These are phyloP conservation scores for Jackrogersella minutella DNA, from an alignment of 495 filamentous ascomycete species.

Conservation along the genomic window DNA sequence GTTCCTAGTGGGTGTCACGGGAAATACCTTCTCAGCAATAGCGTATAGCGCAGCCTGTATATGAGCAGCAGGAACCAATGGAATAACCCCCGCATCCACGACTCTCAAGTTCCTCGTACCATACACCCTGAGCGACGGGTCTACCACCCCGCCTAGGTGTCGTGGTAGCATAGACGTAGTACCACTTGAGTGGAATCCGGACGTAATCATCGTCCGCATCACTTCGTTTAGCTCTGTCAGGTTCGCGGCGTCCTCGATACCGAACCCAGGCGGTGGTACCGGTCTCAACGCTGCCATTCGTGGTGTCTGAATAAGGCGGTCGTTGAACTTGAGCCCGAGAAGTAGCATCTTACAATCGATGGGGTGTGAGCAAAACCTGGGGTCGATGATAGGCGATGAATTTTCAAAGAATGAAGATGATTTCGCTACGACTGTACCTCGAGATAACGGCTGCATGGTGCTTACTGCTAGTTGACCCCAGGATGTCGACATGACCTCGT, in stretches of 20 bases:
- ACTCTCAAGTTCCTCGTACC: slow-evolving; percentile 58
- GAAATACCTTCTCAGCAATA: slow-evolving; percentile 62
- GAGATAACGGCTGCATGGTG: slow-evolving; percentile 39
- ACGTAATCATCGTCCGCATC: slow-evolving; percentile 37
- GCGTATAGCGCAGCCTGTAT: slow-evolving; percentile 64
- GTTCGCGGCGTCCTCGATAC: slow-evolving; percentile 38
- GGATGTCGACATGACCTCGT: slow-evolving; percentile 53
- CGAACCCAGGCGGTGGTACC: slow-evolving; percentile 38
- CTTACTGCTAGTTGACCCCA: slow-evolving; percentile 48
- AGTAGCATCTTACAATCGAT: slow-evolving; percentile 53
- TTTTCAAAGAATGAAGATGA: slow-evolving; percentile 38
- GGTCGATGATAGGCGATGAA: slow-evolving; percentile 40
- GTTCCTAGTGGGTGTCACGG: not conserved
- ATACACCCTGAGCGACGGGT: slow-evolving; percentile 60
- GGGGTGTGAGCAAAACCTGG: slow-evolving; percentile 51
- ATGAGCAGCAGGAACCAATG: slow-evolving; percentile 63
- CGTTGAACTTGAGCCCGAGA: slow-evolving; percentile 48
- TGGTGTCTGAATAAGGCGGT: slow-evolving; percentile 45
- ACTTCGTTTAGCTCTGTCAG: slow-evolving; percentile 36
- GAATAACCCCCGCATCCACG: slow-evolving; percentile 66
- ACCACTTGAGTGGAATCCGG: slow-evolving; percentile 46
- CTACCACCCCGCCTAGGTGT: slow-evolving; percentile 56
- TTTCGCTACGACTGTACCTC: slow-evolving; percentile 36
- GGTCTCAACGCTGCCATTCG: slow-evolving; percentile 47
- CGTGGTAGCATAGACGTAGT: slow-evolving; percentile 52